Percentiles rank a stretch among this genome's conserved stretches.
Conservation (phyloP, 306 rosid genomes). For the Vigna reflexopilosa region DNA sequence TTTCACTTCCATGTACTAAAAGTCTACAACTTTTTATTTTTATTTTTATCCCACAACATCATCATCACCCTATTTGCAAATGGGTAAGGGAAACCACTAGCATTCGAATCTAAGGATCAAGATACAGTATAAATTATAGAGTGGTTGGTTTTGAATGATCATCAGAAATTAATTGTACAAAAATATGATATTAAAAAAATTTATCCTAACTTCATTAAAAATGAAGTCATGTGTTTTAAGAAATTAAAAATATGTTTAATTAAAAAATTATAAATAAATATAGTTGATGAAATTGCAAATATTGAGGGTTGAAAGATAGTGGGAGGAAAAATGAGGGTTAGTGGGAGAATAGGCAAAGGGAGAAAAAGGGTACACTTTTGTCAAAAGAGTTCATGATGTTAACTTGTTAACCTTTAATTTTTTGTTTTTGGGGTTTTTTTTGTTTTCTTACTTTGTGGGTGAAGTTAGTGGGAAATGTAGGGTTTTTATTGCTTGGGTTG, state of each 20-base stretch:
- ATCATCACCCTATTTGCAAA: constrained; percentile 45
- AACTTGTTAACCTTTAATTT: constrained; percentile 31
- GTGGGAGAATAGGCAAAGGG: constrained; percentile 39
- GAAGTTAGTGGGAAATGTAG: constrained; percentile 4
- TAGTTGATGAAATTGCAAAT: no score
- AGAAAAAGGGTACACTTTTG: constrained; percentile 49
- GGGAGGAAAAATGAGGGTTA: constrained; percentile 10
- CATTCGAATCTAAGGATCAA: constrained; percentile 43
- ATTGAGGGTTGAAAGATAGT: no score
- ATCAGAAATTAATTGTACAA: no score
- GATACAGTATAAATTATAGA: not conserved
- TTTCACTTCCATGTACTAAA: constrained; percentile 44
- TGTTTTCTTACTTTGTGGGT: not conserved
- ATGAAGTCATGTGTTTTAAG: no score
- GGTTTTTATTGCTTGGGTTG: constrained; percentile 55
- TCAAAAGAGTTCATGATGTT: constrained; percentile 80
- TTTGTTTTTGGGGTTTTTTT: not conserved
- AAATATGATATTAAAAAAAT: no score
- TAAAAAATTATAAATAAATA: no score
- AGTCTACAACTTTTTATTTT: constrained; percentile 10
- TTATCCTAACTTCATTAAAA: no score
- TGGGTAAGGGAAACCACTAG: constrained; percentile 64
- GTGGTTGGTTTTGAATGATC: no score
- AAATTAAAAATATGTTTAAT: no score
- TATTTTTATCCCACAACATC: constrained; percentile 54